Evolutionary conservation across 345 rosid species (phyloP).

Genomic region (Melaleuca quinquenervia): DNA sequence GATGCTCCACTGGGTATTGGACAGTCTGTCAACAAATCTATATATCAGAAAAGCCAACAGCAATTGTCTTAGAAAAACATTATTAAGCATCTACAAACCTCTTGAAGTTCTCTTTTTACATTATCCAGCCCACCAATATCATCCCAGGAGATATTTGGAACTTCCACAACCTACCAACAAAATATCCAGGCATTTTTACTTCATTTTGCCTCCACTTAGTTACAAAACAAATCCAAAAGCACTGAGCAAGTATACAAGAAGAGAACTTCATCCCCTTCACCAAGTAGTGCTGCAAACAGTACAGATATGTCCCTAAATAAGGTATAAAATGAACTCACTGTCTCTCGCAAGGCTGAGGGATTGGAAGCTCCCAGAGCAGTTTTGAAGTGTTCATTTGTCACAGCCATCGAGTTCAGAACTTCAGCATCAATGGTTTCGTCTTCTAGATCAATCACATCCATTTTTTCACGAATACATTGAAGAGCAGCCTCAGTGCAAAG

Average conservation of each 20-base stretch:
- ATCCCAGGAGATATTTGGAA: conserved; percentile 80
- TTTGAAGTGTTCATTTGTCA: conserved; percentile 78
- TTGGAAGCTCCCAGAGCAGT: conserved; percentile 28
- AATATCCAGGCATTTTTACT: background rate
- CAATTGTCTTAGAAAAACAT: background rate
- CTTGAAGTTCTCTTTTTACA: conserved; percentile 91
- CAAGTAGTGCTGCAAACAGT: background rate
- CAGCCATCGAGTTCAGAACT: conserved; percentile 84
- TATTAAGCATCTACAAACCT: conserved; percentile 22
- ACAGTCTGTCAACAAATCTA: conserved; percentile 46
- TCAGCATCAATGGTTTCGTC: conserved; percentile 91
- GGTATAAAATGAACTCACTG: conserved; percentile 1
- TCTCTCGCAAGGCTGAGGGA: conserved; percentile 10
- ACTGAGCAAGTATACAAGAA: background rate
- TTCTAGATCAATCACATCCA: conserved; percentile 94
- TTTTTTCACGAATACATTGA: conserved; percentile 93
- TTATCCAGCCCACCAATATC: conserved; percentile 94
- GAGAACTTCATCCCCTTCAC: background rate
- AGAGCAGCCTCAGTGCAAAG: conserved; percentile 94
- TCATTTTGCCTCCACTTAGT: background rate
- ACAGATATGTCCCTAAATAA: background rate
- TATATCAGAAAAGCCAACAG: background rate
- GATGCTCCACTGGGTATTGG: conserved; percentile 97
- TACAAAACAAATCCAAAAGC: background rate
- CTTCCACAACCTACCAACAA: conserved; percentile 76